Evolutionary conservation across 345 rosid species (phyloP), one percentile per base, ranked within the genome.

Genomic region (Passiflora organensis): DNA sequence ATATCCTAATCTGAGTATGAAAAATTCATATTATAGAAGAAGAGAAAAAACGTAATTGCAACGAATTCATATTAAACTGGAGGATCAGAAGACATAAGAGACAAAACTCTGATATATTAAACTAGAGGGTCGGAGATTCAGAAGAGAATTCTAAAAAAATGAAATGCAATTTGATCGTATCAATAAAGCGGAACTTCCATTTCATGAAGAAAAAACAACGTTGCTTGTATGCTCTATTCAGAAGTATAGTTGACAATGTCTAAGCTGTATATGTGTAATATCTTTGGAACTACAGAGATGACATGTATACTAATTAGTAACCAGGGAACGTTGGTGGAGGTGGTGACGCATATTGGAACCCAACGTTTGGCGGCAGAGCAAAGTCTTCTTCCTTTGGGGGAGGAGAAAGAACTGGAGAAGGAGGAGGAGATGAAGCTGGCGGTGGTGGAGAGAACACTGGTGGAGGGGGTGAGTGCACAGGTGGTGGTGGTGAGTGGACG

Each of bases 281-380:
- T 9, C 45, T 9, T 11, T 64, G 6, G 16, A 20, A 51, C 14
- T 56, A 56, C 46, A 50, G 50, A 42, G 48, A 8, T 9, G 23
- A 45, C 21, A 9, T 17, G 18, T 41, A 46, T 50, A 17, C 25
- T 52, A 37, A 49, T 78, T 77, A 89, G 66, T 89, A 86, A 62
- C 96, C 96, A n/a, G 64, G 78, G 65, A 80, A 70, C 55, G 76
- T 56, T 25, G 96, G 96, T n/a, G 96, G 96, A 25, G 96, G 96
- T 20, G 96, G 96, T 6, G 96, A 87, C 2, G 81, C 55, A 64
- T 87, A 87, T 28, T 79, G 68, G 59, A 65, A 75, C 21, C 96
- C 96, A 6, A 87, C 44, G 53, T 55, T 56, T 67, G 82, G 77
- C 14, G 96, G 96, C 36, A 87, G 72, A 53, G 59, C 17, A 34